A percentile compares a stretch with the other conserved stretches of the same genome.
Evolutionary conservation across 2,329 filamentous ascomycete species (phyloP).

Genomic region (Apiospora rasikravindrae): DNA sequence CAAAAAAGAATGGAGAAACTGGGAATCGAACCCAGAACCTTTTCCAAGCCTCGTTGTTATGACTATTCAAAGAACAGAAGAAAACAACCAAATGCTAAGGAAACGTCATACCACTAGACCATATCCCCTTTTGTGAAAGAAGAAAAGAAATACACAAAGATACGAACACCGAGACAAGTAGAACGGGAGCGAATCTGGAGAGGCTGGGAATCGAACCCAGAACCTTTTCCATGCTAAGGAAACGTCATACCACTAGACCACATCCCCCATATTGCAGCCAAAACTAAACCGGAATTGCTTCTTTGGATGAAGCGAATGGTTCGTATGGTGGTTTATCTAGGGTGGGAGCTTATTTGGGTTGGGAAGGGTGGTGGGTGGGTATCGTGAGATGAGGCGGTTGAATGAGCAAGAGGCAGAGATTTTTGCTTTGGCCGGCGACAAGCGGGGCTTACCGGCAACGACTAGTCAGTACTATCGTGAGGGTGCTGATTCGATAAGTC

Average conservation of each 20-base stretch:
- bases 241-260: constrained; percentile 21
- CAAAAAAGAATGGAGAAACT: constrained; percentile 15
- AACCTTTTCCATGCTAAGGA: constrained; percentile 20
- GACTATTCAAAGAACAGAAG: not conserved
- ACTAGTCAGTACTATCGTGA: not conserved
- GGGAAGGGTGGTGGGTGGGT: not conserved
- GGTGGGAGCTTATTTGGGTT: not conserved
- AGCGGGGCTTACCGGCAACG: not conserved
- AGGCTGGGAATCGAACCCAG: constrained; percentile 21
- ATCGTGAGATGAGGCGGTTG: not conserved
- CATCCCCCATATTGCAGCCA: not conserved
- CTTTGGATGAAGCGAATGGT: not conserved
- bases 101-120: constrained; percentile 21
- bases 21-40: constrained; percentile 15
- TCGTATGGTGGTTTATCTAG: not conserved
- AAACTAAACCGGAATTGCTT: not conserved
- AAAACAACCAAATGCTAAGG: constrained; percentile 6
- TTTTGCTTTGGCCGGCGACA: not conserved
- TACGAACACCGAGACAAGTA: not conserved
- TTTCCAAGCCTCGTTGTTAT: not conserved
- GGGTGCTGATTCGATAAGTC: not conserved
- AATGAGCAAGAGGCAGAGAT: not conserved
- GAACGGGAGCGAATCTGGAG: not conserved
- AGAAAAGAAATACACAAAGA: not conserved
- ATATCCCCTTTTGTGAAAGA: constrained; percentile 10